Conservation (phyloP, 1,139 yeast genomes). For the Candida glucosophila region DNA sequence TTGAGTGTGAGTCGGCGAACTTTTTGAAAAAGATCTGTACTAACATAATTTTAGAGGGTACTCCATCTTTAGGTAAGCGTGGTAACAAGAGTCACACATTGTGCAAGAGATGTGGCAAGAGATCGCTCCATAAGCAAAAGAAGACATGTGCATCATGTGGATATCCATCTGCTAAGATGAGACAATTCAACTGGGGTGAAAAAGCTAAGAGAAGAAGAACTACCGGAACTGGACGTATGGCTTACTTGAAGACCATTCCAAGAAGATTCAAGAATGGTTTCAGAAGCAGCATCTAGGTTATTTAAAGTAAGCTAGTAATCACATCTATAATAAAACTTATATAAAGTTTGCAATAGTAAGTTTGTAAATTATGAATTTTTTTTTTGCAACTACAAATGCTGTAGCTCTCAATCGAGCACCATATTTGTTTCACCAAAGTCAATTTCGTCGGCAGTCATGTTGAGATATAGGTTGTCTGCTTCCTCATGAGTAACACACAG, state of each 20-base stretch:
- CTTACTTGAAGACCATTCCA: slow-evolving; percentile 92
- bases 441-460: slow-evolving; percentile 43
- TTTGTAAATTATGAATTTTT: slow-evolving; percentile 1
- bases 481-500: slow-evolving; percentile 67
- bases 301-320: slow-evolving; percentile 5
- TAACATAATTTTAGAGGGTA: slow-evolving; percentile 70
- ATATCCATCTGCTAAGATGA: slow-evolving; percentile 98
- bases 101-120: slow-evolving; percentile 99
- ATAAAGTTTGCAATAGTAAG: slow-evolving; percentile 1
- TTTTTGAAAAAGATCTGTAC: too few relatives aligned
- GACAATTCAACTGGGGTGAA: slow-evolving; percentile 98
- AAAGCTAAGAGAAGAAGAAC: slow-evolving; percentile 99
- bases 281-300: slow-evolving; percentile 57
- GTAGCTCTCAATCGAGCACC: background rate
- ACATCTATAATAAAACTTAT: slow-evolving; percentile 1
- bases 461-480: slow-evolving; percentile 64
- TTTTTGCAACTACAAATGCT: background rate
- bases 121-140: slow-evolving; percentile 99
- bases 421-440: slow-evolving; percentile 1
- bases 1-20: too few relatives aligned
- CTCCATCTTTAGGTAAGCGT: slow-evolving; percentile 99
- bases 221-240: slow-evolving; percentile 99
- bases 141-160: slow-evolving; percentile 99
- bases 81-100: slow-evolving; percentile 99
- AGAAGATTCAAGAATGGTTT: slow-evolving; percentile 99